A percentile compares a stretch with the other conserved stretches of the same genome.
Evolutionary conservation across 208 protist species (phyloP).

Genomic region (Crithidia sp.): DNA sequence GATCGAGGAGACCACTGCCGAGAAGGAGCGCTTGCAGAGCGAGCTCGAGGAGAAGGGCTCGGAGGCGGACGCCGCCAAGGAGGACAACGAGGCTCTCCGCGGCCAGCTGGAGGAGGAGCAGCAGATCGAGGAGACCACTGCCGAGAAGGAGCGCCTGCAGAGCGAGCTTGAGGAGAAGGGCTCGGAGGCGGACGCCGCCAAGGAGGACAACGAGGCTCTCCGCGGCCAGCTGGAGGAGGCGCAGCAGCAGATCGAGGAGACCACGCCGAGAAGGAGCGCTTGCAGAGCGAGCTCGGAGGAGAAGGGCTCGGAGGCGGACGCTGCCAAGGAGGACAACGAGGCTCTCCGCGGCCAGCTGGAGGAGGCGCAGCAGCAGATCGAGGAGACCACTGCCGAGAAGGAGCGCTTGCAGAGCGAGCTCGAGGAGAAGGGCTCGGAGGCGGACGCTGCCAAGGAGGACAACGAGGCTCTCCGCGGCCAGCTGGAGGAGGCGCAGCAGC

Average conservation of each 20-base stretch:
- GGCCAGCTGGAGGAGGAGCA: background rate
- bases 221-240: background rate
- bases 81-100: background rate
- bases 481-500: no score
- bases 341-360: constrained; percentile 10
- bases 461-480: no score
- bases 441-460: no score
- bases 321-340: constrained; percentile 9
- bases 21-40: constrained; percentile 19
- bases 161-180: constrained; percentile 25
- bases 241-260: constrained; percentile 1
- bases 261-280: constrained; percentile 31
- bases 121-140: constrained; percentile 17
- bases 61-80: constrained; percentile 4
- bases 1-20: constrained; percentile 16
- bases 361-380: no score
- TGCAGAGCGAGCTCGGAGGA: constrained; percentile 26
- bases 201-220: background rate
- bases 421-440: constrained; percentile 7
- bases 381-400: no score
- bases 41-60: constrained; percentile 26
- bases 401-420: constrained; percentile 20
- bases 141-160: constrained; percentile 17
- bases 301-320: constrained; percentile 20
- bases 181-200: constrained; percentile 5